Conservation (phyloP, 2,329 filamentous ascomycete species). For the Ceratocystis harringtonii region DNA sequence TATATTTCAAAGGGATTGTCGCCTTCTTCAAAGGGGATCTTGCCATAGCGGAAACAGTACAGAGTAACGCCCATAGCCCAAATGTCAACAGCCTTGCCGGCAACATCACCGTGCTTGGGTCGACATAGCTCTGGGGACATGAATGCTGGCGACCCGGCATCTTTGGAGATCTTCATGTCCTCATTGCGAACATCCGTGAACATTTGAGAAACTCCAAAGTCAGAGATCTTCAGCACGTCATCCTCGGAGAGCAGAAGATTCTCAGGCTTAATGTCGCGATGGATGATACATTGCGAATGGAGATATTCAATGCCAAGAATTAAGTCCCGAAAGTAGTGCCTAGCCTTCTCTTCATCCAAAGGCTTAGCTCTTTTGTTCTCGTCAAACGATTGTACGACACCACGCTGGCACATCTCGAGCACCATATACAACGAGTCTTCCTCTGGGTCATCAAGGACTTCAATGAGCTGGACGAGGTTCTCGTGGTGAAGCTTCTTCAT, state of each 20-base stretch:
- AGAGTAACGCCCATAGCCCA: constrained; percentile 98
- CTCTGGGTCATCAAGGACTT: constrained; percentile 88
- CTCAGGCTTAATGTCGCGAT: constrained; percentile 95
- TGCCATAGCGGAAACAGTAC: constrained; percentile 81
- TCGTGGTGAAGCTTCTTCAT: constrained; percentile 97
- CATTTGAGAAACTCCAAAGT: constrained; percentile 99
- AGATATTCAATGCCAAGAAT: constrained; percentile 94
- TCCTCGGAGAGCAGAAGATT: constrained; percentile 83
- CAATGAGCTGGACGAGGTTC: constrained; percentile 83
- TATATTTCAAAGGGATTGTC: constrained; percentile 69
- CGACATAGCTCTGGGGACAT: constrained; percentile 86
- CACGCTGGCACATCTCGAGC: constrained; percentile 96
- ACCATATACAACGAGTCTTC: constrained; percentile 98
- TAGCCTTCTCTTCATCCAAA: constrained; percentile 66
- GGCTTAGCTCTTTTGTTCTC: constrained; percentile 70
- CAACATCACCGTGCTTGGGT: constrained; percentile 70
- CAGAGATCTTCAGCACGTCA: constrained; percentile 89
- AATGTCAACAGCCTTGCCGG: constrained; percentile 79
- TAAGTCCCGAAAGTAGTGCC: constrained; percentile 88
- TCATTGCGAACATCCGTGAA: constrained; percentile 58
- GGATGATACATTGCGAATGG: constrained; percentile 85
- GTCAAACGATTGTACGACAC: constrained; percentile 90
- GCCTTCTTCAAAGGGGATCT: constrained; percentile 68
- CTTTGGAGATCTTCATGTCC: constrained; percentile 83
- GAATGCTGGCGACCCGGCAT: constrained; percentile 87